Conservation (phyloP, 371 early-diverging fungal genomes). For the Syncephalastrum monosporum region DNA sequence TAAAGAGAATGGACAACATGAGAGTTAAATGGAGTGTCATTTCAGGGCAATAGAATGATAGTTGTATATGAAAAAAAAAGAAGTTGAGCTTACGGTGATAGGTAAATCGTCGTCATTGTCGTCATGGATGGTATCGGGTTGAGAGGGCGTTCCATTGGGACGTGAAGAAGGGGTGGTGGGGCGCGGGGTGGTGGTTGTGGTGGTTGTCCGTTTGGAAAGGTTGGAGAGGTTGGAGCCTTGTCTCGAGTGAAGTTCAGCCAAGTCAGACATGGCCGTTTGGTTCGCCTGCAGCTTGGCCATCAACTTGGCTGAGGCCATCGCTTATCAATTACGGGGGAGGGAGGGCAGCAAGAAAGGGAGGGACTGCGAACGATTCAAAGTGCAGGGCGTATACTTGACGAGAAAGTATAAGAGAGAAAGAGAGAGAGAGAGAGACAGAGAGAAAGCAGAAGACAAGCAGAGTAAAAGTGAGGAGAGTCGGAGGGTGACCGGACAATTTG, state of each 20-base stretch:
- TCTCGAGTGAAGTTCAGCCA: constrained; percentile 43
- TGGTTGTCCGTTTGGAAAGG: constrained; percentile 1
- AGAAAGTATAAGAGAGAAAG: background rate
- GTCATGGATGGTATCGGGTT: too few relatives aligned
- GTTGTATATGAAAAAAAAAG: background rate
- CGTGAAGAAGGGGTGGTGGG: too few relatives aligned
- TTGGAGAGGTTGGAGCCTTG: constrained; percentile 35
- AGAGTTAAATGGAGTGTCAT: too few relatives aligned
- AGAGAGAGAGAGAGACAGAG: background rate
- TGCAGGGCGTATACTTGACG: background rate
- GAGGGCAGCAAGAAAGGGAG: constrained; percentile 5
- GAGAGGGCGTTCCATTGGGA: too few relatives aligned
- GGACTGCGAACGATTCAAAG: background rate
- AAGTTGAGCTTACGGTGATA: background rate
- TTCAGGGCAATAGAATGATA: too few relatives aligned
- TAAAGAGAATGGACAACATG: too few relatives aligned
- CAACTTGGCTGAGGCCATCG: constrained; percentile 44
- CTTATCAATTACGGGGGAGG: constrained; percentile 2
- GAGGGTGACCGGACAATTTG: too few relatives aligned
- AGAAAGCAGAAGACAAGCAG: background rate
- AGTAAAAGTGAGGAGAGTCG: too few relatives aligned
- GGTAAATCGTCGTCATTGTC: too few relatives aligned
- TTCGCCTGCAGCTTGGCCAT: constrained; percentile 44
- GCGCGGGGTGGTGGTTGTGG: too few relatives aligned
- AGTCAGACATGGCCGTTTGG: constrained; percentile 37